Conservation (phyloP, 177 flowering plant genomes). For the Vitis hybrid region DNA sequence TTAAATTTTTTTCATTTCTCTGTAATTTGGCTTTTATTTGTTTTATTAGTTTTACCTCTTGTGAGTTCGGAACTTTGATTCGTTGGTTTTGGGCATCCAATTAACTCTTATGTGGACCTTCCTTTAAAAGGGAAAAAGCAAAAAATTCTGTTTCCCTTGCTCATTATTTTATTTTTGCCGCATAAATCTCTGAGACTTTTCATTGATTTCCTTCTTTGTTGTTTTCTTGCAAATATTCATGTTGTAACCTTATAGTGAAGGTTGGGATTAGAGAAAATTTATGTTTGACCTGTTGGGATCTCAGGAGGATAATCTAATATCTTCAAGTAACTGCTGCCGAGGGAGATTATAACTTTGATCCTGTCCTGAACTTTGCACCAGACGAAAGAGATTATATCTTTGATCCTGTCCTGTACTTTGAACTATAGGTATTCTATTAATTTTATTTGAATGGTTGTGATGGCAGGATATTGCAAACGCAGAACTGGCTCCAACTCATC, state of each 20-base stretch:
- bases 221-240: no score
- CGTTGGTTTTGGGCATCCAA: no score
- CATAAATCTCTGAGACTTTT: no score
- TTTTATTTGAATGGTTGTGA: neutral
- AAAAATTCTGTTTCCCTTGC: no score
- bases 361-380: neutral
- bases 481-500: conserved; percentile 55
- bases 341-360: neutral
- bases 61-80: no score
- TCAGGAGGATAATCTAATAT: neutral
- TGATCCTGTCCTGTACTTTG: neutral
- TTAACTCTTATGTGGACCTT: no score
- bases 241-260: neutral
- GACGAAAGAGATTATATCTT: neutral
- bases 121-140: no score
- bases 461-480: conserved; percentile 46
- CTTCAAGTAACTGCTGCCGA: no score
- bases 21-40: neutral
- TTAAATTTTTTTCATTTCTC: neutral
- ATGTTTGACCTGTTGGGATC: neutral
- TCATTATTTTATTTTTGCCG: no score
- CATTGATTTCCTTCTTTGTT: no score
- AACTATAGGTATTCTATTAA: neutral
- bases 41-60: neutral
- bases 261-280: neutral